Conservation (phyloP, 2,329 filamentous ascomycete genomes). For the Fusarium annulatum region DNA sequence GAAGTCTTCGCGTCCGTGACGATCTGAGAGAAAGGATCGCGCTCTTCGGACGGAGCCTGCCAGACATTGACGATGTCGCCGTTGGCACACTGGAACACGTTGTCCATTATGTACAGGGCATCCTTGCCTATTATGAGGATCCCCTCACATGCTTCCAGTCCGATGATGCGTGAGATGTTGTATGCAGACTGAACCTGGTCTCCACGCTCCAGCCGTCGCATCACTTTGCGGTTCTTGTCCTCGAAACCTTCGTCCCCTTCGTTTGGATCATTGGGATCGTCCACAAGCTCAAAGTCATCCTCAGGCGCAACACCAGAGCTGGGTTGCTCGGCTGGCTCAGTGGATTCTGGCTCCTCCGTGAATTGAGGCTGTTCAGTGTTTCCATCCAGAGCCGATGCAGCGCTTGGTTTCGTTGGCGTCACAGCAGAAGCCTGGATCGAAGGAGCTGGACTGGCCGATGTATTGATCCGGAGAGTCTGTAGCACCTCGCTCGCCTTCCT, state of each 20-base stretch:
- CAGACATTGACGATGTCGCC: slow-evolving; percentile 97
- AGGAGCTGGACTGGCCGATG: slow-evolving; percentile 37
- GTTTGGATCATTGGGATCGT: slow-evolving; percentile 87
- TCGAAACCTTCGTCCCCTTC: slow-evolving; percentile 83
- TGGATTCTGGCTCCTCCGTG: slow-evolving; percentile 40
- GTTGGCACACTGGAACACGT: slow-evolving; percentile 93
- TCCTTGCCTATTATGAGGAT: slow-evolving; percentile 93
- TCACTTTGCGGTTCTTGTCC: slow-evolving; percentile 98
- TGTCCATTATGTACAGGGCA: slow-evolving; percentile 92
- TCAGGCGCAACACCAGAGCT: slow-evolving; percentile 62
- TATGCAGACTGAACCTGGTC: slow-evolving; percentile 94
- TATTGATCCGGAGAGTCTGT: slow-evolving; percentile 51
- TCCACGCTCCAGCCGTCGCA: slow-evolving; percentile 89
- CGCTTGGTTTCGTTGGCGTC: slow-evolving; percentile 30
- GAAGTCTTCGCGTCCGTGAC: slow-evolving; percentile 75
- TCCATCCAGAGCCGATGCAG: slow-evolving; percentile 37
- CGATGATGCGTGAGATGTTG: slow-evolving; percentile 94
- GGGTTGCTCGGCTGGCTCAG: slow-evolving; percentile 31
- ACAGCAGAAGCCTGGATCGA: slow-evolving; percentile 31
- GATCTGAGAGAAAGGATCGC: slow-evolving; percentile 94
- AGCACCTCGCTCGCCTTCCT: slow-evolving; percentile 66
- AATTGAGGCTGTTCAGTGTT: slow-evolving; percentile 32
- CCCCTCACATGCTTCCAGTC: slow-evolving; percentile 92
- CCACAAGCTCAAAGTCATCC: slow-evolving; percentile 95
- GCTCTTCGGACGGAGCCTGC: slow-evolving; percentile 91